Percentiles rank a stretch among this genome's conserved stretches.
These are phyloP conservation scores for Vitis rupestris DNA, from an alignment of 164 flowering plant genomes.

Conservation along the genomic window DNA sequence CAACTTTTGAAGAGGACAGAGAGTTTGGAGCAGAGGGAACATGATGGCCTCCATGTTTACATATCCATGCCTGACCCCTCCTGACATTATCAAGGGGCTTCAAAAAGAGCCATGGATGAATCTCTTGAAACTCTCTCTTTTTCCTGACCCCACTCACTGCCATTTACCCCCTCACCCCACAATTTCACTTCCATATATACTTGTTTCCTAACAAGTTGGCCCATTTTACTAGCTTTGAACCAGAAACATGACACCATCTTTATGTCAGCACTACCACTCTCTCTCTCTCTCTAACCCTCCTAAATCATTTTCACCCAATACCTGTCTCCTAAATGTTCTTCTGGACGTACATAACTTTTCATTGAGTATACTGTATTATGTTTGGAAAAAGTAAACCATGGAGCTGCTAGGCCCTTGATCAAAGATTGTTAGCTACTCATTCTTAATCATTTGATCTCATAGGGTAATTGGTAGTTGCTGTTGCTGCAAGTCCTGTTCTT, in stretches of 20 bases:
- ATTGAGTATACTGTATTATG: too few species aligned
- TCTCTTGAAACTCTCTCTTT: slow-evolving; percentile 32
- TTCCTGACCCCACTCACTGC: slow-evolving; percentile 7
- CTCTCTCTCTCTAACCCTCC: neutral
- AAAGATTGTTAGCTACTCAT: too few species aligned
- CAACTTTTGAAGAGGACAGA: slow-evolving; percentile 30
- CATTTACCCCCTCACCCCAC: neutral
- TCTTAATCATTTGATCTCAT: too few species aligned
- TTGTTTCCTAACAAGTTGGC: slow-evolving; percentile 3
- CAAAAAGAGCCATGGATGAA: slow-evolving; percentile 13
- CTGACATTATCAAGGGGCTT: slow-evolving; percentile 26
- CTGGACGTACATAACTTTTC: too few species aligned
- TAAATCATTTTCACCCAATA: too few species aligned
- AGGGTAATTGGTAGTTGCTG: too few species aligned
- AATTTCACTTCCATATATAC: neutral
- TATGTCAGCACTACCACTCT: slow-evolving; percentile 23
- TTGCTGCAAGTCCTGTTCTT: too few species aligned
- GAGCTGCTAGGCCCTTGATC: too few species aligned
- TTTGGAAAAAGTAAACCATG: too few species aligned
- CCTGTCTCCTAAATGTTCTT: too few species aligned
- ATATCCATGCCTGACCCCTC: slow-evolving; percentile 33
- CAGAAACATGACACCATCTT: slow-evolving; percentile 27
- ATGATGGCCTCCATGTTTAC: slow-evolving; percentile 73
- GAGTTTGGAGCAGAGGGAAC: slow-evolving; percentile 57
- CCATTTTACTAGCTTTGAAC: neutral